Base-by-base conservation (phyloP, 371 early-diverging fungal species). In the Coemansia sp. region DNA sequence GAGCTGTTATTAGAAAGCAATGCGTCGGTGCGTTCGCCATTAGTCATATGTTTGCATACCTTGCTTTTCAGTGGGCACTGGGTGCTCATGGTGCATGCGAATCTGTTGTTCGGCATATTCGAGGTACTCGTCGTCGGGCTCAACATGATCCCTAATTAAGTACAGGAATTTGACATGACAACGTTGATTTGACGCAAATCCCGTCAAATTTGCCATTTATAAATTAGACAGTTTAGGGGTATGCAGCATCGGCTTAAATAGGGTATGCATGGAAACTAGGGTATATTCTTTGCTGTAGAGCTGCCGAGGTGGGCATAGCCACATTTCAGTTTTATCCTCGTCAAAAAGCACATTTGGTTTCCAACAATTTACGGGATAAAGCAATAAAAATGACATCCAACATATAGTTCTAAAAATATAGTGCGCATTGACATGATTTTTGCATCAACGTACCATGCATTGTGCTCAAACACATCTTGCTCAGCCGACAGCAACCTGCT, bases 101-200 rank as follows among this genome's bases (percentile, higher is more conserved):
- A 81, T 70, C 61, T 73, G 78, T 59, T 68, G 58, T n/a, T 80
- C 70, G 42, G 81, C 81, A 50, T 81, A 80, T 29, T 72, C 45
- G 42, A 60, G 50, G 65, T 81, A 78, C n/a, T 72, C 78, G 55
- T 60, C 53, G 65, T 76, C 81, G 4, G 81, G 81, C 24, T 81
- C 81, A n/a, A 81, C 81, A 52, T 80, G 72, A 76, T 81, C 81
- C 81, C 81, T 79, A 79, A 29, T 60, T 4, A 11, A 10, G 37
- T 37, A 37, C 37, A 37, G 3, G 37, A 37, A 37, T 37, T 37
- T 11, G 37, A 37, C 37, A 37, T 37, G 37, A 11, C 37, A 37
- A 11, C 37, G 37, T 37, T 37, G 37, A 37, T 37, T 37, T 37
- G 37, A 10, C 37, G 37, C 37, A 37, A 10, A 37, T 37, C 37